Evolutionary conservation across 2,329 filamentous ascomycete species (phyloP), one percentile per base, ranked within the genome.

Genomic region (Arthrobotrys megalospora): DNA sequence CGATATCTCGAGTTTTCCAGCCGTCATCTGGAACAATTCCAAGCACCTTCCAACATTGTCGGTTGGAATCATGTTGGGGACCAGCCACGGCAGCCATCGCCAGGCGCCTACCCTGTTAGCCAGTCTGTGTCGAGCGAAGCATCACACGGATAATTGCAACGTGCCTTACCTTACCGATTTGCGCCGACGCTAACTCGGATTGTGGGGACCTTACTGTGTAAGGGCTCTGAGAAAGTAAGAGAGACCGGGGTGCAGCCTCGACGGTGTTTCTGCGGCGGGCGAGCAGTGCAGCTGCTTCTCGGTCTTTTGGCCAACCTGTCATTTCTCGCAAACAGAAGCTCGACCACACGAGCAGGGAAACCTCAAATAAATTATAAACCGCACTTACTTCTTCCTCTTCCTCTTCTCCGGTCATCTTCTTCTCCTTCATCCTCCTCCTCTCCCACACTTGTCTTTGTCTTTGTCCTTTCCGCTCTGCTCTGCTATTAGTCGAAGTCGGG

Each of bases 251-350:
- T 66, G 48, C 12, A 6, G 11, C 48, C 45, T 24, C 52, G 21
- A 14, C 41, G 24, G 60, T n/a, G 50, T 52, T 34, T 58, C 19
- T 55, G 48, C 36, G 24, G 24, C 48, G 6, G 41, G 16, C 50
- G 34, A 28, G 24, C 24, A 28, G 2, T 28, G 24, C 24, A 28
- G 24, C 24, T 16, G 16, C 41, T 32, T 62, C 32, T 45, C 50
- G 32, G 63, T 43, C 47, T 78, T 78, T 34, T 67, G 66, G 67
- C 75, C 66, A 71, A 70, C 65, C 66, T 72, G 64, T 71, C 73
- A 66, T 63, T 72, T 72, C 63, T 28, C 34, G 43, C 47, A 50
- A 70, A 68, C 45, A 32, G 52, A 52, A 60, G 58, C 55, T 52
- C 47, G 55, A 28, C 73, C 73, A 70, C 58, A 66, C 66, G 66